phyloP scores from a whole-genome alignment of 1,284 basidiomycete genomes.

The Ceratobasidium sp. region DNA sequence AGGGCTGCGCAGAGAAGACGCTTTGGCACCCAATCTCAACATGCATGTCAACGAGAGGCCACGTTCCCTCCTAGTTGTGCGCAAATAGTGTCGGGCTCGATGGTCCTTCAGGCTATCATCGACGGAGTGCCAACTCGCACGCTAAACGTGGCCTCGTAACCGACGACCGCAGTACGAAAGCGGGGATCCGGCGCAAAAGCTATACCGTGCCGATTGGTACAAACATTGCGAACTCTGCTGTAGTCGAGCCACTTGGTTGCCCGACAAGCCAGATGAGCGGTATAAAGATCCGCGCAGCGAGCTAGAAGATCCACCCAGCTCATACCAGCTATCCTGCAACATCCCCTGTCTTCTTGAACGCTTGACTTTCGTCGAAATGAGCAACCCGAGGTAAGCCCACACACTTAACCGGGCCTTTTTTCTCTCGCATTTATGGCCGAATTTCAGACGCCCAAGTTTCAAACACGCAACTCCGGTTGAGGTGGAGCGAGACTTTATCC shows the following conservation, averaged over 20 bases:
- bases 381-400: slow-evolving; percentile 8
- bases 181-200: neutral
- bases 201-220: neutral
- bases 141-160: neutral
- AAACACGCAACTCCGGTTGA: slow-evolving; percentile 7
- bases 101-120: slow-evolving; percentile 1
- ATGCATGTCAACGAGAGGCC: neutral
- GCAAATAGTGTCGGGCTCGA: neutral
- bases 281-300: neutral
- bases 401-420: neutral
- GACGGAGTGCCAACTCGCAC: neutral
- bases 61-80: neutral
- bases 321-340: neutral
- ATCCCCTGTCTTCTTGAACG: neutral
- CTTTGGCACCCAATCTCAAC: neutral
- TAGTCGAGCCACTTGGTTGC: neutral
- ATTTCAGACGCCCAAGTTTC: slow-evolving; percentile 19
- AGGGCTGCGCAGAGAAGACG: neutral
- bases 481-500: neutral
- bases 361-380: neutral
- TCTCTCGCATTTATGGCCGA: neutral
- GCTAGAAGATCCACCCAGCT: neutral
- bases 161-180: neutral
- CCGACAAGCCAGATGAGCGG: neutral
- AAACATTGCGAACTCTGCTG: neutral